These are phyloP conservation scores for Amaranthus palmeri DNA, from an alignment of 148 eudicot genomes.

Conservation along the genomic window DNA sequence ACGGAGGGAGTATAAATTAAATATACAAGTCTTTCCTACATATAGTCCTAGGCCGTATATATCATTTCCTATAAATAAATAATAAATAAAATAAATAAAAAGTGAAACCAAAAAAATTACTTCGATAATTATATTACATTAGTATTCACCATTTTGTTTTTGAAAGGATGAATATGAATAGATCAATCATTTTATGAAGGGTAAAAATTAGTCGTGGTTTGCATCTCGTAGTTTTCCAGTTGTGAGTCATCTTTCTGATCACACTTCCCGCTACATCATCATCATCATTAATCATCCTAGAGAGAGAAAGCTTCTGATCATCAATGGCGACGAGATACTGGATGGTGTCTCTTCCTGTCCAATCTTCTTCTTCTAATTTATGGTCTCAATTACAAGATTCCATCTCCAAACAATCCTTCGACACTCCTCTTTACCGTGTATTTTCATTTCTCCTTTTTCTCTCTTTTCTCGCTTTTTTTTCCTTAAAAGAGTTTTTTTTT, in stretches of 20 bases:
- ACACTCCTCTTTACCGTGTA: constrained; percentile 83
- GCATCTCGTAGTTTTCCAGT: background rate
- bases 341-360: constrained; percentile 85
- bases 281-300: background rate
- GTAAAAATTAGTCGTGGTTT: background rate
- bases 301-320: constrained; percentile 13
- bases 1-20: too few relatives aligned
- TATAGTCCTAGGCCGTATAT: too few relatives aligned
- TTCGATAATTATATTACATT: too few relatives aligned
- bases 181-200: background rate
- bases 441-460: background rate
- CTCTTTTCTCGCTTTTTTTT: too few relatives aligned
- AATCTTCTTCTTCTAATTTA: constrained; percentile 46
- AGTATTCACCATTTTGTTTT: too few relatives aligned
- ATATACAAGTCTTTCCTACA: too few relatives aligned
- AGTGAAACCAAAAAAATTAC: too few relatives aligned
- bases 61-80: too few relatives aligned
- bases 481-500: background rate
- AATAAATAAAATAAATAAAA: too few relatives aligned
- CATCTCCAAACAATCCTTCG: constrained; percentile 82
- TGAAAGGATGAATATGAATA: too few relatives aligned
- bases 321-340: constrained; percentile 88
- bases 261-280: background rate
- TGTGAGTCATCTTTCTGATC: constrained; percentile 5
- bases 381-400: constrained; percentile 80